phyloP scores from a whole-genome alignment of 768 basidiomycete species.

The Auricularia cornea region DNA sequence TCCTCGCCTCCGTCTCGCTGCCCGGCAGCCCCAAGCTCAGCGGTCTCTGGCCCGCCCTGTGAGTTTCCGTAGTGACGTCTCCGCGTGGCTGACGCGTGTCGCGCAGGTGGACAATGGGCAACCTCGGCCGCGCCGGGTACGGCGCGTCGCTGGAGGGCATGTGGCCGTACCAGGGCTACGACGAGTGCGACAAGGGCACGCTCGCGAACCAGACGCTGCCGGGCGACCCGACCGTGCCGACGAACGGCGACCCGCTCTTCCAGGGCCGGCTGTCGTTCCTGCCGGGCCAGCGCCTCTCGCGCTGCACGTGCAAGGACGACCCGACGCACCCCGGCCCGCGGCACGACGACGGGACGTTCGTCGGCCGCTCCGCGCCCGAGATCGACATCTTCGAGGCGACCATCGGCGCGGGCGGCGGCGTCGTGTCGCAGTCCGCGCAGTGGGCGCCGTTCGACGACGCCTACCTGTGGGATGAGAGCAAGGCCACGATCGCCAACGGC shows the following conservation, averaged over 20 bases:
- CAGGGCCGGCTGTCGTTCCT: slow-evolving; percentile 65
- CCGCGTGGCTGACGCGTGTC: too few relatives aligned
- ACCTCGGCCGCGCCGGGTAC: slow-evolving; percentile 76
- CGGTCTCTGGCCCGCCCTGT: slow-evolving; percentile 70
- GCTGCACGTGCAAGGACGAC: slow-evolving; percentile 83
- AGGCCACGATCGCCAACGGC: slow-evolving; percentile 47
- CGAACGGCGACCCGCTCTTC: slow-evolving; percentile 49
- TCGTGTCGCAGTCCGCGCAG: slow-evolving; percentile 81
- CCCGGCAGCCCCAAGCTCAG: slow-evolving; percentile 50
- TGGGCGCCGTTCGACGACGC: slow-evolving; percentile 72
- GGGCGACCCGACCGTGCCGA: slow-evolving; percentile 53
- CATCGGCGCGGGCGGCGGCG: slow-evolving; percentile 28
- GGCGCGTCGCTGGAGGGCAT: slow-evolving; percentile 70
- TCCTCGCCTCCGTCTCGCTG: slow-evolving; percentile 43
- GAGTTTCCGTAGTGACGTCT: not conserved
- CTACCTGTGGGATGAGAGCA: slow-evolving; percentile 51
- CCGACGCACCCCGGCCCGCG: slow-evolving; percentile 75
- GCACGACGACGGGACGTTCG: slow-evolving; percentile 66
- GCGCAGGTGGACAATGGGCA: slow-evolving; percentile 67
- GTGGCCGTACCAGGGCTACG: slow-evolving; percentile 37
- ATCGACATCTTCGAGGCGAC: slow-evolving; percentile 85
- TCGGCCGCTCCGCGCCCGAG: slow-evolving; percentile 79
- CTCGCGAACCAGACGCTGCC: slow-evolving; percentile 72
- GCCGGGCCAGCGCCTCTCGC: slow-evolving; percentile 77
- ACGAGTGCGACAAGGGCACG: slow-evolving; percentile 87